Percentiles rank a stretch among this genome's conserved stretches.
Evolutionary conservation across 345 rosid genomes (phyloP).

Genomic region (Diplotaxis tenuifolia): DNA sequence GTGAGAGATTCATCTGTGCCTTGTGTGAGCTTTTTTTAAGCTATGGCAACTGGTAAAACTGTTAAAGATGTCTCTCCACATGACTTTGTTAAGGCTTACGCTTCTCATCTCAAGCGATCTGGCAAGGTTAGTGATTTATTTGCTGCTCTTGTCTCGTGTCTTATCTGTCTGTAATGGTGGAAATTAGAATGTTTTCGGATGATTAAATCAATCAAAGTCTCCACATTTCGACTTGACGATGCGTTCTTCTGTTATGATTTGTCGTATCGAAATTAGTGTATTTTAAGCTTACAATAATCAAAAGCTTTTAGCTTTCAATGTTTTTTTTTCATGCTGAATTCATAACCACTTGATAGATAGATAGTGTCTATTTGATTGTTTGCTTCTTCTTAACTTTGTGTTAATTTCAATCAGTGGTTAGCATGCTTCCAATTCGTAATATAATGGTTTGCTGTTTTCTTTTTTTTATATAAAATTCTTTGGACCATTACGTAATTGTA

Average conservation of each 20-base stretch:
- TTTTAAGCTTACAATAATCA: not conserved
- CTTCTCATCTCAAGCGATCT: conserved; percentile 85
- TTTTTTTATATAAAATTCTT: not conserved
- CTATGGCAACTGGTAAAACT: conserved; percentile 33
- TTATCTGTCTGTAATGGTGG: not conserved
- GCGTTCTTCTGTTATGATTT: not conserved
- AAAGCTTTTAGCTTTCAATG: not conserved
- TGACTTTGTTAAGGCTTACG: conserved; percentile 79
- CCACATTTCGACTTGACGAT: not conserved
- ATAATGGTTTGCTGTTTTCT: not conserved
- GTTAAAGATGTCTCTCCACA: conserved; percentile 88
- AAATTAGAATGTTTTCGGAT: no score
- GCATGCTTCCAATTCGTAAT: not conserved
- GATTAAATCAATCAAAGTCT: not conserved
- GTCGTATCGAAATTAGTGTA: not conserved
- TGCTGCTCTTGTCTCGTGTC: not conserved
- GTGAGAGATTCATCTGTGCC: conserved; percentile 3
- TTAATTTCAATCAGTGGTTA: not conserved
- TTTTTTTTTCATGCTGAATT: not conserved
- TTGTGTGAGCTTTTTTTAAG: no score
- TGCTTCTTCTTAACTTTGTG: not conserved
- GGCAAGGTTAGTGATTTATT: conserved; percentile 80
- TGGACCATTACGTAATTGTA: not conserved
- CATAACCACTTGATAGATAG: not conserved
- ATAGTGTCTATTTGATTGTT: not conserved